Conservation (phyloP, 495 filamentous ascomycete genomes). For the Penicillium lagena region DNA sequence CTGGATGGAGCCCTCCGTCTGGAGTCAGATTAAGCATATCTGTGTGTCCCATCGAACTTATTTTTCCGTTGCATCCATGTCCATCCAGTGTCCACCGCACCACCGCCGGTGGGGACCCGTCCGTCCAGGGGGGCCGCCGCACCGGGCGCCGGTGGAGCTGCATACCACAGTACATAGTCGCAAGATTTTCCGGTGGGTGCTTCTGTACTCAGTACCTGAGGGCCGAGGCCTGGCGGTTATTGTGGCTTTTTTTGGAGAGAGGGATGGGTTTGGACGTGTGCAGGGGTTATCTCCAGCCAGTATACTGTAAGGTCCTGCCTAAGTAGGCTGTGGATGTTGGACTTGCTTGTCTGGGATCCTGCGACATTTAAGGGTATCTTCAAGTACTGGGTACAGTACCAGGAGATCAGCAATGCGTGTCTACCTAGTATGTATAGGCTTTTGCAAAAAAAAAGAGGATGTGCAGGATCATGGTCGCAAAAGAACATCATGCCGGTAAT, state of each 20-base stretch:
- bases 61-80: slow-evolving; percentile 27
- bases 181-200: slow-evolving; percentile 7
- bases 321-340: no score
- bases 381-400: slow-evolving; percentile 4
- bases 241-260: no score
- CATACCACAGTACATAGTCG: slow-evolving; percentile 1
- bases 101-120: slow-evolving; percentile 14
- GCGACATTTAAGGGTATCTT: no score
- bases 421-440: no score
- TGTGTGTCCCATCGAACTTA: slow-evolving; percentile 19
- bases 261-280: no score
- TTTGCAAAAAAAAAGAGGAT: not conserved
- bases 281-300: no score
- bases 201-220: no score
- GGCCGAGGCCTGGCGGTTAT: no score
- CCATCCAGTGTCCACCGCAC: slow-evolving; percentile 16
- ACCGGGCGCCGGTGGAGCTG: no score
- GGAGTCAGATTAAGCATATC: slow-evolving; percentile 31
- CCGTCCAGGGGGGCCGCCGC: not conserved
- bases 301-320: no score
- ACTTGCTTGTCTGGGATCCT: no score
- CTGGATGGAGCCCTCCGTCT: slow-evolving; percentile 11
- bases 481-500: no score
- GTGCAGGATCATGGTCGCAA: not conserved
- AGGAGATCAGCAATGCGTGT: not conserved